Evolutionary conservation across 305 asterid species (phyloP).

Genomic region (Salvia sclarea): DNA sequence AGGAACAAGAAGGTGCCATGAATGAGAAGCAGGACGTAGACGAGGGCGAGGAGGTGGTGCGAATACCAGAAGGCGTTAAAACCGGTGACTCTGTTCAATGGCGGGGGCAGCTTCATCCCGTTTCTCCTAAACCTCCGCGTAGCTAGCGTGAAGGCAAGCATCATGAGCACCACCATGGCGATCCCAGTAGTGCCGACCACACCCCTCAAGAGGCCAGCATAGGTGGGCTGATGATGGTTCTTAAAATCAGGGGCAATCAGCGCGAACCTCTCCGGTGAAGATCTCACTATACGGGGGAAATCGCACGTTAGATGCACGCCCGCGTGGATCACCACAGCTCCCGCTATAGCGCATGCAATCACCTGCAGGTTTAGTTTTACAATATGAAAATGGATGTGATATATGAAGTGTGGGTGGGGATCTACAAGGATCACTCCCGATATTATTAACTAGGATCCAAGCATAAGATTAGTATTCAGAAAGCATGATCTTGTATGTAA

Average conservation of each 20-base stretch:
- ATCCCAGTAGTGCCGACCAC: slow-evolving; percentile 67
- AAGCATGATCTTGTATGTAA: no score
- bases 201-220: slow-evolving; percentile 44
- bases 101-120: slow-evolving; percentile 64
- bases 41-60: slow-evolving; percentile 81
- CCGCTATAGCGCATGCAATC: slow-evolving; percentile 66
- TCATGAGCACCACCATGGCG: slow-evolving; percentile 66
- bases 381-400: no score
- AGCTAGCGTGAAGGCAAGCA: slow-evolving; percentile 72
- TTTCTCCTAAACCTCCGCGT: slow-evolving; percentile 64
- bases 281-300: slow-evolving; percentile 63
- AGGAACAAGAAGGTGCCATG: slow-evolving; percentile 75
- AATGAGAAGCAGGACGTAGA: slow-evolving; percentile 62
- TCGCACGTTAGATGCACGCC: slow-evolving; percentile 79
- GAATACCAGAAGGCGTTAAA: slow-evolving; percentile 97
- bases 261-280: slow-evolving; percentile 62
- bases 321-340: slow-evolving; percentile 62
- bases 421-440: no score
- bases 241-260: slow-evolving; percentile 65
- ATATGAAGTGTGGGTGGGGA: no score
- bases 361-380: slow-evolving; percentile 65
- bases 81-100: slow-evolving; percentile 79
- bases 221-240: slow-evolving; percentile 58
- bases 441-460: no score
- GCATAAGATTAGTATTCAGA: no score